A percentile compares a stretch with the other conserved stretches of the same genome.
These are phyloP conservation scores for Tricholoma sp. DNA, from an alignment of 768 basidiomycete species.

Conservation along the genomic window DNA sequence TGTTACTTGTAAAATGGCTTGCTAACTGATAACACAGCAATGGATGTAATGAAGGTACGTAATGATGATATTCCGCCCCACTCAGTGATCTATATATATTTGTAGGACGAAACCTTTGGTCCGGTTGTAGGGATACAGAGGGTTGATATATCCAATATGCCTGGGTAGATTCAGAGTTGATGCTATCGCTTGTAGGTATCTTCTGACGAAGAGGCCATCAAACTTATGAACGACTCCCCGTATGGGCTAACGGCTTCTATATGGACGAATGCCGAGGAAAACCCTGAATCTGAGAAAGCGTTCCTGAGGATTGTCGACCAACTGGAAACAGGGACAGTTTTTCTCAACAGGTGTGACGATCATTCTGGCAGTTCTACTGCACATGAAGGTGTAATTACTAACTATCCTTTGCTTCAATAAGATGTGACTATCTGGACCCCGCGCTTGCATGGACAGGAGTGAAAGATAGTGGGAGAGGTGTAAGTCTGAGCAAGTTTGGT, in stretches of 20 bases:
- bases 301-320: constrained; percentile 68
- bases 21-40: constrained; percentile 39
- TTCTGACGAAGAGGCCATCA: constrained; percentile 83
- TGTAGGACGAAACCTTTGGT: constrained; percentile 85
- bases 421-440: constrained; percentile 89
- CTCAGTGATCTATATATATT: neutral
- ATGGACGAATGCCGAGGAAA: constrained; percentile 75
- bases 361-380: neutral
- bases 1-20: constrained; percentile 3
- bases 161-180: neutral
- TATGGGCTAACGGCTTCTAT: constrained; percentile 94
- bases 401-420: constrained; percentile 16
- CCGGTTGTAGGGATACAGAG: constrained; percentile 93
- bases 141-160: constrained; percentile 32
- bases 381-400: neutral
- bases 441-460: constrained; percentile 93
- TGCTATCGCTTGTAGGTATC: constrained; percentile 44
- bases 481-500: constrained; percentile 91
- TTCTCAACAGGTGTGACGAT: constrained; percentile 66
- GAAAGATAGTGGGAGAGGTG: constrained; percentile 88
- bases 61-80: neutral
- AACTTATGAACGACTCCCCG: constrained; percentile 93
- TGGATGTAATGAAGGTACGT: constrained; percentile 87
- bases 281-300: constrained; percentile 56
- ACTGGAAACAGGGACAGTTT: constrained; percentile 89